Percentiles rank a stretch among this genome's conserved stretches.
Conservation (phyloP, 2,329 filamentous ascomycete genomes). For the Diaporthe sp. region DNA sequence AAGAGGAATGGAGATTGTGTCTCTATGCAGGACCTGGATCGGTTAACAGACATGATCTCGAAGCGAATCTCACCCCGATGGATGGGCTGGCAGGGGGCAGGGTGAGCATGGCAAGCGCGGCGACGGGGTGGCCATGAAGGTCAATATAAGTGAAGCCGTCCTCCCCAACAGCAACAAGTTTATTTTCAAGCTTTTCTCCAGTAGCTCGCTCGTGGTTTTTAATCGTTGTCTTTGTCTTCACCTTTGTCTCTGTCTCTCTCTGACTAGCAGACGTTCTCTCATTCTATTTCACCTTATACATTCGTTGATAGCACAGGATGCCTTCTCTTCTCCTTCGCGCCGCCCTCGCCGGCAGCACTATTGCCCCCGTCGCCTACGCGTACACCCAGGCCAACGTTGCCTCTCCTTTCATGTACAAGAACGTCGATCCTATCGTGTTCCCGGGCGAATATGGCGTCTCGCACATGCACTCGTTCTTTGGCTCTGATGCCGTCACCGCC, state of each 20-base stretch:
- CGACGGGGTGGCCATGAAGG: not conserved
- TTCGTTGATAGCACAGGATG: constrained; percentile 31
- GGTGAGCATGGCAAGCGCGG: not conserved
- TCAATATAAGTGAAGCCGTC: constrained; percentile 25
- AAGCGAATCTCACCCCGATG: constrained; percentile 17
- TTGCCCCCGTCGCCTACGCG: constrained; percentile 41
- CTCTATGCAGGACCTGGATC: constrained; percentile 4
- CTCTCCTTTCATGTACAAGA: constrained; percentile 51
- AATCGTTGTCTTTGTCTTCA: not conserved
- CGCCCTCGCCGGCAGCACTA: constrained; percentile 19
- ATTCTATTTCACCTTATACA: constrained; percentile 20
- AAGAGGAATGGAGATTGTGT: constrained; percentile 27
- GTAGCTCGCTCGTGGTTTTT: constrained; percentile 17
- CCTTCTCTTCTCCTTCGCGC: constrained; percentile 34
- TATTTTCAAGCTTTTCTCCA: not conserved
- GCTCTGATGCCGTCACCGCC: constrained; percentile 52
- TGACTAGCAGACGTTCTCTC: constrained; percentile 4
- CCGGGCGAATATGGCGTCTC: constrained; percentile 50
- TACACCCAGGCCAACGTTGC: constrained; percentile 46
- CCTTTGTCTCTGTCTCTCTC: not conserved
- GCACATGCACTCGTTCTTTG: constrained; percentile 55
- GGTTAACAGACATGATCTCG: constrained; percentile 23
- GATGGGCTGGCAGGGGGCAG: constrained; percentile 12
- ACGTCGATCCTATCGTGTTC: constrained; percentile 52
- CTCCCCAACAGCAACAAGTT: not conserved